Evolutionary conservation across 345 rosid species (phyloP).

Genomic region (Rhodamnia argentea): DNA sequence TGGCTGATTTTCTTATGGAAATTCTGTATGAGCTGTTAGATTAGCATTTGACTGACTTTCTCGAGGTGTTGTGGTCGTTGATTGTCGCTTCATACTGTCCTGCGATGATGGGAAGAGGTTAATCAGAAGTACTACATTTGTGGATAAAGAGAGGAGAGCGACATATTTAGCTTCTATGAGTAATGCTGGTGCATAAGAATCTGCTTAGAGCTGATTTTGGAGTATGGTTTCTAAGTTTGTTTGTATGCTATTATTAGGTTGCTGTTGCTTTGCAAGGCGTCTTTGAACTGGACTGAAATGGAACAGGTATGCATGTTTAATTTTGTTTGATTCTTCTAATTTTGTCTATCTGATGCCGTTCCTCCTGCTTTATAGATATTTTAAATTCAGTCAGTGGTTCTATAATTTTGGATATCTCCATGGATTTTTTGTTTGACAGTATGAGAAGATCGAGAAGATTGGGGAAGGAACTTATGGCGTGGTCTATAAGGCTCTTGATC

Average conservation of each 20-base stretch:
- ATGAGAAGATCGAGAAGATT: slow-evolving; percentile 91
- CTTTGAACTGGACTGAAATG: neutral
- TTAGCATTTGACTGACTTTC: neutral
- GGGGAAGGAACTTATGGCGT: slow-evolving; percentile 97
- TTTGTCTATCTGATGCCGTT: neutral
- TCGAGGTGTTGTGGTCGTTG: neutral
- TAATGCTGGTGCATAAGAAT: neutral
- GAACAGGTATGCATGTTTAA: neutral
- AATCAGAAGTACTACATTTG: neutral
- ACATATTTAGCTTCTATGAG: neutral
- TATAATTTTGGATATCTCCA: neutral
- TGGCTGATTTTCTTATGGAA: neutral
- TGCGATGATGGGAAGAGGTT: neutral
- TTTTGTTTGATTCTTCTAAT: neutral
- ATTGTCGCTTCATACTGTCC: neutral
- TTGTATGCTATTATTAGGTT: neutral
- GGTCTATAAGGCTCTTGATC: slow-evolving; percentile 87
- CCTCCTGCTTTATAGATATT: neutral
- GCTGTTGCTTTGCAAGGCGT: neutral
- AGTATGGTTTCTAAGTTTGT: neutral
- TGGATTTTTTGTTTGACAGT: slow-evolving; percentile 24
- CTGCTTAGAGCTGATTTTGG: neutral
- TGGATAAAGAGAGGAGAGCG: neutral
- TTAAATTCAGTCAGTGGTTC: neutral
- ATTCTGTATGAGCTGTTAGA: neutral